Base-by-base conservation (phyloP, 1,139 yeast genomes). In the Arxiozyma slooffiae region DNA sequence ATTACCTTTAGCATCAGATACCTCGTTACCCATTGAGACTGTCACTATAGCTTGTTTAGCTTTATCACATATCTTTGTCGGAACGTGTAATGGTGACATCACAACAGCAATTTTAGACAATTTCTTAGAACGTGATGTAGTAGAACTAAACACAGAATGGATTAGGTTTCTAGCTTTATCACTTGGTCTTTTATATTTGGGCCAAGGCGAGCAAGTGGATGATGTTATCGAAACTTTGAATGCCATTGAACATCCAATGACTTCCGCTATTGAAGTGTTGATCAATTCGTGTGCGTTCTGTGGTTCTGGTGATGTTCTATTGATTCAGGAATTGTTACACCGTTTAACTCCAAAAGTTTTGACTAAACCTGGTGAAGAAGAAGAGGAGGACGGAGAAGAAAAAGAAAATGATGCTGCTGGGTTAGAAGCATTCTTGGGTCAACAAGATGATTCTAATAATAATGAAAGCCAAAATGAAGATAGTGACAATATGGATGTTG, bases 291-390 rank as follows among this genome's bases (percentile, higher is more conserved):
- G 97, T 72, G 95, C 97, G 7, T 90, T 85, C 70, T 95, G 97
- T 18, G 99, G 98, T 57, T 88, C 97, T 44, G 99, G 98, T 60
- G 94, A 94, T 66, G 99, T 94, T 41, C 78, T 94, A 58, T 95
- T 90, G 71, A 86, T 94, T 56, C 99, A 94, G 72, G 81, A 88
- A 38, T 76, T 94, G 63, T 78, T 92, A 60, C 95, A 88, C 63
- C 87, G 89, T 77, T 81, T 96, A 63, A 84, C 95, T 4, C 80
- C 84, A 44, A 77, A 75, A 53, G 76, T 74, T 39, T 71, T 71
- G 45, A 70, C 71, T 42, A 70, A 71, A 1, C 72, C 71, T 43
- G 70, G 71, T 20, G 76, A 71, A 21, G 73, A 73, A 4, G 74
- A 70, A 7, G 75, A 70, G 16, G 75, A 71, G 1, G 78, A 75